A percentile compares a stretch with the other conserved stretches of the same genome.
These are phyloP conservation scores for Cucumis melo DNA, from an alignment of 306 rosid species.

Conservation along the genomic window DNA sequence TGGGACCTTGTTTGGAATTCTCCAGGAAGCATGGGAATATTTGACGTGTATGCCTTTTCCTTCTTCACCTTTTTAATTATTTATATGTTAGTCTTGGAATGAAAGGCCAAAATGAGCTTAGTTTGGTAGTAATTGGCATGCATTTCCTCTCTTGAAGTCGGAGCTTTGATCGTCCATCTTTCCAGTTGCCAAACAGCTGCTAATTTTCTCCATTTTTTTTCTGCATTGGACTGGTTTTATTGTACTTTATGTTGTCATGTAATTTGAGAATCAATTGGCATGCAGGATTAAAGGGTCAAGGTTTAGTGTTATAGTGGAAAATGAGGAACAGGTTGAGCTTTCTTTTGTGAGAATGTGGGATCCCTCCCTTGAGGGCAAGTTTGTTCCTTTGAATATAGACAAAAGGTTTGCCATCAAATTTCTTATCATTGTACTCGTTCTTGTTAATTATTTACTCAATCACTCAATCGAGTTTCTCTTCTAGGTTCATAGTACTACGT, in stretches of 20 bases:
- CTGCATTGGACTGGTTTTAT: not conserved
- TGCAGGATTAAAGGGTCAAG: slow-evolving; percentile 74
- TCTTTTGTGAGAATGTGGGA: slow-evolving; percentile 83
- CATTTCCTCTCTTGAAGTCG: too few species aligned
- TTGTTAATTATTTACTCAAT: not conserved
- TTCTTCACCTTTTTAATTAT: slow-evolving; percentile 6
- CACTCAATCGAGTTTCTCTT: not conserved
- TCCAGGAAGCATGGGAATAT: slow-evolving; percentile 70
- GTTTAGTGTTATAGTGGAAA: slow-evolving; percentile 62
- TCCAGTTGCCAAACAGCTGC: not conserved
- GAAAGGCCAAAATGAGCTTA: too few species aligned
- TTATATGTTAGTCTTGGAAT: not conserved
- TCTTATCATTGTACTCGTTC: not conserved
- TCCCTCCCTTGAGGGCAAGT: slow-evolving; percentile 72
- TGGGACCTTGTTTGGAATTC: slow-evolving; percentile 98
- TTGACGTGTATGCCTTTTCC: slow-evolving; percentile 66
- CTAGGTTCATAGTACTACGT: slow-evolving; percentile 70
- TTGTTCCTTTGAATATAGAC: slow-evolving; percentile 78
- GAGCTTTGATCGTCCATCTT: too few species aligned
- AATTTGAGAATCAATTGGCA: slow-evolving; percentile 15
- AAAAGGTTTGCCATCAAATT: slow-evolving; percentile 51
- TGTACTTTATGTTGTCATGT: not conserved
- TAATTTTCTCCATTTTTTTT: not conserved
- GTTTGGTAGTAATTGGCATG: too few species aligned
- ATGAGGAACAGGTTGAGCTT: slow-evolving; percentile 79